phyloP scores from a whole-genome alignment of 1,139 yeast species.

The Yamadazyma aaseri region DNA sequence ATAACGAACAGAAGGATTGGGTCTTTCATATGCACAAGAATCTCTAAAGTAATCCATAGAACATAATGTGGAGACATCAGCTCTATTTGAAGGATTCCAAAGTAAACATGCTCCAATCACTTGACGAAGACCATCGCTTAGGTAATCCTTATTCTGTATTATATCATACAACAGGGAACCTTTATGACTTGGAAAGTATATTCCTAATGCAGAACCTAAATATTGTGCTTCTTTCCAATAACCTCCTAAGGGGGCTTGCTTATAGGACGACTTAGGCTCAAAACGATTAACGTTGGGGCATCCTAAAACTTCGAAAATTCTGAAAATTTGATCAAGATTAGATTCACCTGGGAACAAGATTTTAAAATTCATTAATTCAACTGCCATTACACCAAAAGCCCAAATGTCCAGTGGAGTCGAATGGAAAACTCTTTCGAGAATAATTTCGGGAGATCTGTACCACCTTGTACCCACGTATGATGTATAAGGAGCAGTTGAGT shows the following conservation, averaged over 20 bases:
- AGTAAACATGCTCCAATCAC: conserved; percentile 56
- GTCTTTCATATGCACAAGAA: conserved; percentile 20
- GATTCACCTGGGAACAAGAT: conserved; percentile 85
- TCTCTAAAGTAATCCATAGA: conserved; percentile 53
- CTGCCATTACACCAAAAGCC: conserved; percentile 90
- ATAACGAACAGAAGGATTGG: not conserved
- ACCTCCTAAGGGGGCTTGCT: conserved; percentile 57
- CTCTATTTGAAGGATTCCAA: conserved; percentile 65
- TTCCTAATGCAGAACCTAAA: conserved; percentile 52
- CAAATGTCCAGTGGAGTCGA: conserved; percentile 84
- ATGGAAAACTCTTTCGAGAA: conserved; percentile 65
- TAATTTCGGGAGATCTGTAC: conserved; percentile 94
- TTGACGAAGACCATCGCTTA: conserved; percentile 41
- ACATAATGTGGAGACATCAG: conserved; percentile 45
- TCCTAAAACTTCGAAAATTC: conserved; percentile 67
- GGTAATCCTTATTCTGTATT: conserved; percentile 22
- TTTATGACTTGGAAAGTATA: conserved; percentile 46
- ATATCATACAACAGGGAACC: conserved; percentile 30
- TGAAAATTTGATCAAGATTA: conserved; percentile 75
- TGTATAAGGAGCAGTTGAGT: conserved; percentile 57
- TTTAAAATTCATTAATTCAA: conserved; percentile 69
- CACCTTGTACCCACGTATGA: conserved; percentile 92
- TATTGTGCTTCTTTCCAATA: conserved; percentile 60
- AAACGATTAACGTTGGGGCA: conserved; percentile 56
- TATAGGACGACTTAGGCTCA: conserved; percentile 13